Percentiles rank a stretch among this genome's conserved stretches.
Conservation (phyloP, 257 asterid genomes). For the Cruciata laevipes region DNA sequence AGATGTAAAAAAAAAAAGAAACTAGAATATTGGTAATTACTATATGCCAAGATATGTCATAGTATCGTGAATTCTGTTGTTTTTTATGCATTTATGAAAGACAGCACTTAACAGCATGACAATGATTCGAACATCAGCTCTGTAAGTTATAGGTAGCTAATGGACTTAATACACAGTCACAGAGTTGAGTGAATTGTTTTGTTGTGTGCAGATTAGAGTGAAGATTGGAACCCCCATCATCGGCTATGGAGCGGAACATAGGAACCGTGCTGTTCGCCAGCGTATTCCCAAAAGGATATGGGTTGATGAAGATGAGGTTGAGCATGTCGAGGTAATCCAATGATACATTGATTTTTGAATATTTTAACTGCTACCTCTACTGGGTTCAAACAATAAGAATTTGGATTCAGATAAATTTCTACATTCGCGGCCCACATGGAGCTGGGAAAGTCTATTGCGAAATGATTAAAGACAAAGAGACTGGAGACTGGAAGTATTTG, state of each 20-base stretch:
- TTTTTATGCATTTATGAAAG: neutral
- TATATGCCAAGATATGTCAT: too few species aligned
- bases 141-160: neutral
- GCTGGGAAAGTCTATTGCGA: slow-evolving; percentile 74
- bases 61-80: neutral
- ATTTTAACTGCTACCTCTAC: neutral
- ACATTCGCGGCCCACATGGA: slow-evolving; percentile 85
- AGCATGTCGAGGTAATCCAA: slow-evolving; percentile 63
- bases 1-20: neutral
- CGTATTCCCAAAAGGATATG: slow-evolving; percentile 69
- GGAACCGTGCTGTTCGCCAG: slow-evolving; percentile 96
- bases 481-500: slow-evolving; percentile 83
- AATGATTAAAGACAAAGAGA: slow-evolving; percentile 86
- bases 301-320: slow-evolving; percentile 85
- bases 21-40: neutral
- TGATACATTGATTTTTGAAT: neutral
- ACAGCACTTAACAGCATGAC: too few species aligned
- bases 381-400: neutral
- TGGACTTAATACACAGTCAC: neutral
- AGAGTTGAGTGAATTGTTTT: neutral
- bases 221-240: slow-evolving; percentile 84
- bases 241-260: slow-evolving; percentile 86
- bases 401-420: slow-evolving; percentile 70
- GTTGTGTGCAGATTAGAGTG: slow-evolving; percentile 54
- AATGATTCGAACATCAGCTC: neutral